These are phyloP conservation scores for Toxoplasma gondii DNA, from an alignment of 169 alveolate genomes.

Conservation along the genomic window DNA sequence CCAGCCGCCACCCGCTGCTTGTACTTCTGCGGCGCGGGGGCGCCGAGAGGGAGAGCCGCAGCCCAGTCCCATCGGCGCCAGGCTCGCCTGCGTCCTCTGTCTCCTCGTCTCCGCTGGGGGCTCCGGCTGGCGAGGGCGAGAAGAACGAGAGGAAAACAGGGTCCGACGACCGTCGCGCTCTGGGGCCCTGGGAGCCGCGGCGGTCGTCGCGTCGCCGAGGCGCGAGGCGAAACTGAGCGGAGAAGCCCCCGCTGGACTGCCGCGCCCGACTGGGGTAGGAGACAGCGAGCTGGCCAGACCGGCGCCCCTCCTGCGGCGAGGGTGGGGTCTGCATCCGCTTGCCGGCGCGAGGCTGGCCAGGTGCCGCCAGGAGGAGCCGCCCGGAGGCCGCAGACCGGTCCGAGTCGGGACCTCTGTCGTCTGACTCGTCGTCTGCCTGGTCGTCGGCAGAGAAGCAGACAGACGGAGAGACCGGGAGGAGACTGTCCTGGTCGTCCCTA, in stretches of 20 bases:
- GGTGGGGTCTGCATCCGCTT: neutral
- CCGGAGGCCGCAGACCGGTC: neutral
- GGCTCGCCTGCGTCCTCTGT: neutral
- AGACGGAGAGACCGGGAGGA: neutral
- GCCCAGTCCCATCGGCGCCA: neutral
- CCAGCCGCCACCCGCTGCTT: neutral
- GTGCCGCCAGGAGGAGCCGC: neutral
- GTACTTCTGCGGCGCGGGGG: neutral
- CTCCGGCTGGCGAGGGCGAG: neutral
- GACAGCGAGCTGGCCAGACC: neutral
- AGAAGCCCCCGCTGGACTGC: slow-evolving; percentile 3
- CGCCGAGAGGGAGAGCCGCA: too few species aligned
- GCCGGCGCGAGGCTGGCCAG: neutral
- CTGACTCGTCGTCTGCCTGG: neutral
- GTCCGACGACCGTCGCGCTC: too few species aligned
- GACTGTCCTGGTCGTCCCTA: neutral
- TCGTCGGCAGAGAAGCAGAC: neutral
- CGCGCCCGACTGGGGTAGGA: neutral
- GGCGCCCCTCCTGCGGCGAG: neutral
- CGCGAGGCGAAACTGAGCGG: neutral
- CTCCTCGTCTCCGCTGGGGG: neutral
- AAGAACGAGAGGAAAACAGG: neutral
- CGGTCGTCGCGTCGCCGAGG: neutral
- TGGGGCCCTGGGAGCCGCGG: neutral
- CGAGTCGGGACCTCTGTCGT: neutral